phyloP scores from a whole-genome alignment of 2,329 filamentous ascomycete species.

The Trichoderma breve region DNA sequence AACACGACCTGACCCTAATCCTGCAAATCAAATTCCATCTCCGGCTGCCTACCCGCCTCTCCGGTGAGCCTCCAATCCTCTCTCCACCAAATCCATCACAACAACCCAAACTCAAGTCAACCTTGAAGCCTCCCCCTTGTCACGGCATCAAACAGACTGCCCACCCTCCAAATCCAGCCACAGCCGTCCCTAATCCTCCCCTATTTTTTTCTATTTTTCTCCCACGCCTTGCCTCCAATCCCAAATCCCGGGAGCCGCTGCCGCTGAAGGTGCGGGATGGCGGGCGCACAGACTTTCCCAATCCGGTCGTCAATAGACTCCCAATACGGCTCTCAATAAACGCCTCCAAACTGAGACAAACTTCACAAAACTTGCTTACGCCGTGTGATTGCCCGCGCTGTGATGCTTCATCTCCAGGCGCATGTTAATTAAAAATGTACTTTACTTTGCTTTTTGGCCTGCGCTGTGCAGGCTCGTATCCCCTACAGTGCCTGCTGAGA shows the following conservation, averaged over 20 bases:
- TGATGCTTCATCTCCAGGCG: not conserved
- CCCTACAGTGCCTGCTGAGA: not conserved
- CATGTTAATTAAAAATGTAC: not conserved
- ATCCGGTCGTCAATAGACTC: slow-evolving; percentile 38
- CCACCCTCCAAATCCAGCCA: not conserved
- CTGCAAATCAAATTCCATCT: not conserved
- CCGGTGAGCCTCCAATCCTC: not conserved
- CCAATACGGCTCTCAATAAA: slow-evolving; percentile 30
- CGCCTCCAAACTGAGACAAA: slow-evolving; percentile 19
- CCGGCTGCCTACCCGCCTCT: not conserved
- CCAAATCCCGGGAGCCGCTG: not conserved
- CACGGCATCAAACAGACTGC: not conserved
- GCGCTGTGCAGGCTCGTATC: not conserved
- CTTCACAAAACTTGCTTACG: not conserved
- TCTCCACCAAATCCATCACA: not conserved
- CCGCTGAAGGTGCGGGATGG: slow-evolving; percentile 9
- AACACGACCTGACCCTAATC: not conserved
- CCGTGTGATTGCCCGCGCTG: not conserved
- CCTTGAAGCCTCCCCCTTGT: not conserved
- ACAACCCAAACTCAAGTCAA: not conserved
- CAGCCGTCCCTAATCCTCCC: not conserved
- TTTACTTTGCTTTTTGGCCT: not conserved
- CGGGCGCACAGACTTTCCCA: slow-evolving; percentile 24
- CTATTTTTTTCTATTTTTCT: not conserved
- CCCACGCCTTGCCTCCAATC: not conserved